phyloP scores from a whole-genome alignment of 2,329 filamentous ascomycete species.

The Sporothrix euskadiensis region DNA sequence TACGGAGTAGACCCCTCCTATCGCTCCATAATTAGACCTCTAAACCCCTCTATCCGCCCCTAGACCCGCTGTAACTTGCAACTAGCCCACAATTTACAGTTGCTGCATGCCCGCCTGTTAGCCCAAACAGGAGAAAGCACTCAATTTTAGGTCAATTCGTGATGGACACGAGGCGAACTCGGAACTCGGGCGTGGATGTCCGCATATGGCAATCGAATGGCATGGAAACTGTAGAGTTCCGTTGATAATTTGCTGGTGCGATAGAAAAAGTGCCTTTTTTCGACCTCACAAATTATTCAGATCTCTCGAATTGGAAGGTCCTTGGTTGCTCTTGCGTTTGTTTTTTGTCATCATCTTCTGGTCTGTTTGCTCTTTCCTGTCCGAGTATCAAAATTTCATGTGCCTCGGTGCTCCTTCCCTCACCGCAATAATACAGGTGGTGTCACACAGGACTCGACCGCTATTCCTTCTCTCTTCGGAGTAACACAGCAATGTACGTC shows the following conservation, averaged over 20 bases:
- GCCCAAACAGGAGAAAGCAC: background rate
- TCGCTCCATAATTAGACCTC: background rate
- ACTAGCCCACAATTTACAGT: background rate
- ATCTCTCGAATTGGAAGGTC: background rate
- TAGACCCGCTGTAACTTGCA: background rate
- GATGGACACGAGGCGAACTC: slow-evolving; percentile 4
- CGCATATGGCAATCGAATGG: background rate
- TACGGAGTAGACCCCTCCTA: background rate
- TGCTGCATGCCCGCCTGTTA: background rate
- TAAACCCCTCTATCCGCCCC: background rate
- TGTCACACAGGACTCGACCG: background rate
- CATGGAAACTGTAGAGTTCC: background rate
- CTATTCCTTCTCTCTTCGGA: background rate
- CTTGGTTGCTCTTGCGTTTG: background rate
- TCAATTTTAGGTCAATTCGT: background rate
- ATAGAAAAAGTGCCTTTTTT: background rate
- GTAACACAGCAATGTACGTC: background rate
- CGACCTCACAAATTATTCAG: background rate
- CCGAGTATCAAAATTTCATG: background rate
- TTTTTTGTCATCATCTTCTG: background rate
- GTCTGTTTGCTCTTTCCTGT: background rate
- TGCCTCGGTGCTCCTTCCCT: background rate
- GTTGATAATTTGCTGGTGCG: background rate
- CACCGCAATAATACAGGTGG: background rate
- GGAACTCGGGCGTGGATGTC: slow-evolving; percentile 2